These are phyloP conservation scores for Dendryphion nanum DNA, from an alignment of 2,329 filamentous ascomycete species.

Conservation along the genomic window DNA sequence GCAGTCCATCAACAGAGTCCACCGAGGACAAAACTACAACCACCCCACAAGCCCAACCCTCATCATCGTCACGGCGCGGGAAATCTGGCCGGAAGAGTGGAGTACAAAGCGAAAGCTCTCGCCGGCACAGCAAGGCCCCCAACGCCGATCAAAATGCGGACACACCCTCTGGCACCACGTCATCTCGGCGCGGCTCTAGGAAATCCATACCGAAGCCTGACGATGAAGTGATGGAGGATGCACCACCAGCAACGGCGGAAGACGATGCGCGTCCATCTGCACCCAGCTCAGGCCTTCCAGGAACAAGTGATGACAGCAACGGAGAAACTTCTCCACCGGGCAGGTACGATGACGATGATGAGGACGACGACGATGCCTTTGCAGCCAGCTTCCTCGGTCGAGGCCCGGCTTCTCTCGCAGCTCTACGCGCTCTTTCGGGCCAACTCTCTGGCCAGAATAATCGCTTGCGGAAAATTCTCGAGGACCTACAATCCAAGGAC, in stretches of 20 bases:
- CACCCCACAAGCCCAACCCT: constrained; percentile 49
- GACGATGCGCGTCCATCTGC: constrained; percentile 35
- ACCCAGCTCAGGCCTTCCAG: constrained; percentile 29
- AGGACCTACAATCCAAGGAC: constrained; percentile 73
- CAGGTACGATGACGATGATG: constrained; percentile 50
- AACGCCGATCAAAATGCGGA: constrained; percentile 23
- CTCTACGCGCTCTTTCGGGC: constrained; percentile 80
- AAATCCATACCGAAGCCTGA: constrained; percentile 46
- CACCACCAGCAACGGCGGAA: constrained; percentile 60
- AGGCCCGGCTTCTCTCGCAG: constrained; percentile 67
- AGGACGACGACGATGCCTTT: constrained; percentile 57
- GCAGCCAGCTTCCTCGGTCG: constrained; percentile 65
- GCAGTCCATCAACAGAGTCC: constrained; percentile 62
- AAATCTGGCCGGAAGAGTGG: constrained; percentile 73
- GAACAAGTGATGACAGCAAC: constrained; percentile 58
- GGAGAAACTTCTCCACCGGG: constrained; percentile 57
- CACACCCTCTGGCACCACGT: constrained; percentile 16
- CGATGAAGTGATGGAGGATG: constrained; percentile 62
- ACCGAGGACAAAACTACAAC: constrained; percentile 58
- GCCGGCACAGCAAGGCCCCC: constrained; percentile 13
- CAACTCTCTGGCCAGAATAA: constrained; percentile 82
- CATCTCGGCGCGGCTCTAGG: constrained; percentile 31
- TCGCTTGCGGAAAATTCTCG: constrained; percentile 64
- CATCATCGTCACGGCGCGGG: constrained; percentile 68
- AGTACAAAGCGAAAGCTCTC: constrained; percentile 48